Percentiles rank a stretch among this genome's conserved stretches.
Evolutionary conservation across 140 eudicot genomes (phyloP).

Genomic region (Eryngium alpinum): DNA sequence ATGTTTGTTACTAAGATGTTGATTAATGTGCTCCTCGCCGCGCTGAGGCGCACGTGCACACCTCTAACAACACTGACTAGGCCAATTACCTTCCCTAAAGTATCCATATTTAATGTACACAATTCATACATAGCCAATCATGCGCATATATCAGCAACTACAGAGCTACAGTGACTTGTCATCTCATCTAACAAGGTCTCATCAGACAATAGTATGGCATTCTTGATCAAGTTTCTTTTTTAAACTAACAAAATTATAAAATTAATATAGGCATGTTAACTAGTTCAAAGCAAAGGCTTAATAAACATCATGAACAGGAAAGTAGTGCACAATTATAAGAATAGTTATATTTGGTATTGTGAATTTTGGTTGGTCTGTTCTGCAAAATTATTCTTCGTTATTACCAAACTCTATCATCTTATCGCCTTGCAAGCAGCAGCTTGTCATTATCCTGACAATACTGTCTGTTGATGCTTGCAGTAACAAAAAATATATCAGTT

Average conservation of each 20-base stretch:
- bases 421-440: not conserved
- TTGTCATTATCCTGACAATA: not conserved
- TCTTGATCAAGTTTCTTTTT: not conserved
- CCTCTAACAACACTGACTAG: too few species aligned
- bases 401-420: not conserved
- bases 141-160: not conserved
- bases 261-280: not conserved
- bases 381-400: not conserved
- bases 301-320: not conserved
- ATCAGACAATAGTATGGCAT: not conserved
- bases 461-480: constrained; percentile 35
- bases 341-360: not conserved
- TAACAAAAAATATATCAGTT: constrained; percentile 73
- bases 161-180: not conserved
- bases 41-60: too few species aligned
- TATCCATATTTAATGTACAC: not conserved
- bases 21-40: too few species aligned
- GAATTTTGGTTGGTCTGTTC: not conserved
- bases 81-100: too few species aligned
- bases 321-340: not conserved
- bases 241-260: too few species aligned
- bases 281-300: not conserved
- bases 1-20: too few species aligned
- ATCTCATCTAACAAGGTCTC: not conserved
- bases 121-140: not conserved